Conservation (phyloP, 495 filamentous ascomycete genomes). For the Poronia punctata region DNA sequence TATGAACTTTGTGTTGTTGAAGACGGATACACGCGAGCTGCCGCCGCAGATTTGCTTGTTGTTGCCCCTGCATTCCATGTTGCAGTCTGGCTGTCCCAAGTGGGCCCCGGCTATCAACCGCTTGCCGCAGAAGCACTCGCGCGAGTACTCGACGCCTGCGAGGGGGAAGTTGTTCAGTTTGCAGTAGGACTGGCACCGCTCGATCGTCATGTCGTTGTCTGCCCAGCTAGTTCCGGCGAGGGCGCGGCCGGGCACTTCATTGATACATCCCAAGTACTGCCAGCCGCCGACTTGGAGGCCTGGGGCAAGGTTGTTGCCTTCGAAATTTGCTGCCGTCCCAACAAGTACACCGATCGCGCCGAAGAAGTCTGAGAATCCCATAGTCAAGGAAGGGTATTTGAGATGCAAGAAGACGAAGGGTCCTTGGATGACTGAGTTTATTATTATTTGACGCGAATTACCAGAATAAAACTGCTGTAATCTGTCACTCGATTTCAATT, state of each 20-base stretch:
- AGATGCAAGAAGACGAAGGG: too few species aligned
- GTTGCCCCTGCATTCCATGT: slow-evolving; percentile 31
- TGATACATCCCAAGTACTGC: slow-evolving; percentile 44
- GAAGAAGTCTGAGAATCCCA: not conserved
- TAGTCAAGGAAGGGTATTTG: not conserved
- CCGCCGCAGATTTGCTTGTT: slow-evolving; percentile 17
- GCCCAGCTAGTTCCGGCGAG: slow-evolving; percentile 10
- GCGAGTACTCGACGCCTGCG: slow-evolving; percentile 20
- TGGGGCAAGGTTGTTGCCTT: not conserved
- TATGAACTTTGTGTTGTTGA: slow-evolving; percentile 6
- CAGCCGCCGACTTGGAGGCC: slow-evolving; percentile 2
- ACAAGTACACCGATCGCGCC: too few species aligned
- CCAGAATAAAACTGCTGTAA: too few species aligned
- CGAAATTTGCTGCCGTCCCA: not conserved
- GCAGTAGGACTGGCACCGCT: slow-evolving; percentile 17
- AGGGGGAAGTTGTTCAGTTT: slow-evolving; percentile 16
- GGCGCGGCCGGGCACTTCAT: slow-evolving; percentile 29
- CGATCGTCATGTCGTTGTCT: slow-evolving; percentile 15
- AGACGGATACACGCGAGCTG: slow-evolving; percentile 9
- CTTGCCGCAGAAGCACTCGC: slow-evolving; percentile 30
- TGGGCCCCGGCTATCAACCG: slow-evolving; percentile 1
- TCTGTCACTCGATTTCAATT: too few species aligned
- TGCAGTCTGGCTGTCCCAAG: slow-evolving; percentile 17
- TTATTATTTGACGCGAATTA: too few species aligned
- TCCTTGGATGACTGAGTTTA: too few species aligned